Evolutionary conservation across 495 filamentous ascomycete species (phyloP).

Genomic region (Sabuloglossum arenarium): DNA sequence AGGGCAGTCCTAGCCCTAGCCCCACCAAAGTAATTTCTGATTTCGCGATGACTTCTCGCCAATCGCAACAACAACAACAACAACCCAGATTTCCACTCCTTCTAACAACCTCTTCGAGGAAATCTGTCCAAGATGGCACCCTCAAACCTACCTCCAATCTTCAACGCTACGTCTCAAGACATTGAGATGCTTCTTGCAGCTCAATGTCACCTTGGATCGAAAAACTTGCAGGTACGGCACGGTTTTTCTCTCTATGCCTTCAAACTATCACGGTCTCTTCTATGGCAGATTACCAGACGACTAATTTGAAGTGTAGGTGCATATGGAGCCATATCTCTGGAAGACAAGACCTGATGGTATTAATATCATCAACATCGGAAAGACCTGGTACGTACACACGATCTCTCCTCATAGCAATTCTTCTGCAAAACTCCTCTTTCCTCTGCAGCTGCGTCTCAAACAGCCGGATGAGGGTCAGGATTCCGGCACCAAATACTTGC

Average conservation of each 20-base stretch:
- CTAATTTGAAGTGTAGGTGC: conserved; percentile 13
- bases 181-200: conserved; percentile 98
- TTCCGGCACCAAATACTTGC: background rate
- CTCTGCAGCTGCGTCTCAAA: background rate
- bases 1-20: conserved; percentile 4
- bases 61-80: background rate
- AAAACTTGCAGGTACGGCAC: conserved; percentile 63
- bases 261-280: background rate
- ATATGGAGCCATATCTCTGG: conserved; percentile 99
- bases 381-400: conserved; percentile 68
- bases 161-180: conserved; percentile 72
- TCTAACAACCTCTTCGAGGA: background rate
- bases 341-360: conserved; percentile 95
- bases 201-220: conserved; percentile 90
- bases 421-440: background rate
- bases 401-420: background rate
- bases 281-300: background rate
- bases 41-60: background rate
- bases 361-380: conserved; percentile 97
- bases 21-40: background rate
- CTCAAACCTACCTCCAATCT: conserved; percentile 69
- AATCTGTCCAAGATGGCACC: conserved; percentile 35
- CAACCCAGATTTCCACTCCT: background rate
- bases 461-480: background rate
- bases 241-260: background rate